Evolutionary conservation across 2,329 filamentous ascomycete genomes (phyloP).

Genomic region (Monosporascus cannonballus): DNA sequence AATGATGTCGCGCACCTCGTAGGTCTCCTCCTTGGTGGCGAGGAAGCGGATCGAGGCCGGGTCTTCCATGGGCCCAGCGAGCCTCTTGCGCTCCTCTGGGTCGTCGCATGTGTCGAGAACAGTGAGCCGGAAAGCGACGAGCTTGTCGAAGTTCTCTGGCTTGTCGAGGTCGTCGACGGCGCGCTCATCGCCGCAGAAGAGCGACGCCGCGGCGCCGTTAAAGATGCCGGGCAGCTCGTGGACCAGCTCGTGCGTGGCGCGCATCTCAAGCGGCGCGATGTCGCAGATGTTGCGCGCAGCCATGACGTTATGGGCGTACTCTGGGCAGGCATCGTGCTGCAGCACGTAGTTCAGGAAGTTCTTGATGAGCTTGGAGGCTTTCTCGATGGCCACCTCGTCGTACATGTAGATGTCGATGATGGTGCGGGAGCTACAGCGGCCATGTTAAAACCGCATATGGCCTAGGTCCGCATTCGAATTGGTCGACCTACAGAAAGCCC

Average conservation of each 20-base stretch:
- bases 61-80: slow-evolving; percentile 13
- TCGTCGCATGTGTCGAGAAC: slow-evolving; percentile 25
- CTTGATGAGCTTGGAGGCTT: slow-evolving; percentile 61
- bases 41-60: slow-evolving; percentile 32
- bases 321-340: slow-evolving; percentile 78
- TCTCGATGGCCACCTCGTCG: slow-evolving; percentile 47
- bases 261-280: slow-evolving; percentile 60
- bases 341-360: slow-evolving; percentile 89
- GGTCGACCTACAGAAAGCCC: slow-evolving; percentile 65
- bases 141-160: slow-evolving; percentile 33
- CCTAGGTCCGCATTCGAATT: background rate
- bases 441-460: slow-evolving; percentile 8
- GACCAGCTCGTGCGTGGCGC: slow-evolving; percentile 46
- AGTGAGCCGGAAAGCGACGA: slow-evolving; percentile 38
- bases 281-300: slow-evolving; percentile 62
- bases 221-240: slow-evolving; percentile 66
- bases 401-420: slow-evolving; percentile 52
- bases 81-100: slow-evolving; percentile 26
- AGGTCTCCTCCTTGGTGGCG: slow-evolving; percentile 45
- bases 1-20: slow-evolving; percentile 53
- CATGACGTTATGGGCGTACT: slow-evolving; percentile 63
- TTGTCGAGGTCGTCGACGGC: slow-evolving; percentile 17
- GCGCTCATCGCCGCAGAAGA: slow-evolving; percentile 46
- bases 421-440: slow-evolving; percentile 40
- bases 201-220: slow-evolving; percentile 65